Base-by-base conservation (phyloP, 2,329 filamentous ascomycete genomes). In the Diaporthe ampelina region DNA sequence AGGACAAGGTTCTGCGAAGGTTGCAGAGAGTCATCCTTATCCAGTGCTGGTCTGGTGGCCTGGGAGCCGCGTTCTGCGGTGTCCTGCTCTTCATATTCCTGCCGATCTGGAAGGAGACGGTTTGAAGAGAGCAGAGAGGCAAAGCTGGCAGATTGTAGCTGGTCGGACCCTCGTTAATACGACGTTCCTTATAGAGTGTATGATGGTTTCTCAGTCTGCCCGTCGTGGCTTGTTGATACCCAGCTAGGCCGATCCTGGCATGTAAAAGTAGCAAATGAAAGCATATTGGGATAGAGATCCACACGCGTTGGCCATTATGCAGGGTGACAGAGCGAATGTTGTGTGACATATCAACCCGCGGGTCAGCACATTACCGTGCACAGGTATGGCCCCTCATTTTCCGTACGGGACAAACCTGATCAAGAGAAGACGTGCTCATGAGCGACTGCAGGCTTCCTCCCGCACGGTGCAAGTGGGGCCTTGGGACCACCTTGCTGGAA, bases 11-110 rank as follows among this genome's bases (percentile, higher is more conserved):
- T 59, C 76, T 88, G 76, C 80, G 85, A 67, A 80, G 79, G 29
- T 78, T 88, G 71, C 86, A 88, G 79, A 79, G 82, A 74, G 85
- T 84, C 78, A 86, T 88, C 73, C 83, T 86, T 40, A 54, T 83
- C 4, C 85, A 86, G 79, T 85, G 84, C 65, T 74, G 85, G 72
- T 61, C 81, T 1, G 84, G 82, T 2, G 85, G 85, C 0, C 80
- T 80, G 0, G 26, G 84, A 0, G 85, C 86, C 75, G 82, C 84
- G 0, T 81, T 75, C 7, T 19, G 83, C 15, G 81, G 81, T 3
- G 82, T 84, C 1, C 70, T 84, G 32, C 43, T 86, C 32, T 87
- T 87, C 74, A 81, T 87, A 37, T 84, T 85, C 61, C 67, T 87
- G 75, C 86, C 85, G 4, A 79, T 87, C 13, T 87, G 85, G 86